phyloP scores from a whole-genome alignment of 345 rosid genomes.

The Syzygium aqueum region DNA sequence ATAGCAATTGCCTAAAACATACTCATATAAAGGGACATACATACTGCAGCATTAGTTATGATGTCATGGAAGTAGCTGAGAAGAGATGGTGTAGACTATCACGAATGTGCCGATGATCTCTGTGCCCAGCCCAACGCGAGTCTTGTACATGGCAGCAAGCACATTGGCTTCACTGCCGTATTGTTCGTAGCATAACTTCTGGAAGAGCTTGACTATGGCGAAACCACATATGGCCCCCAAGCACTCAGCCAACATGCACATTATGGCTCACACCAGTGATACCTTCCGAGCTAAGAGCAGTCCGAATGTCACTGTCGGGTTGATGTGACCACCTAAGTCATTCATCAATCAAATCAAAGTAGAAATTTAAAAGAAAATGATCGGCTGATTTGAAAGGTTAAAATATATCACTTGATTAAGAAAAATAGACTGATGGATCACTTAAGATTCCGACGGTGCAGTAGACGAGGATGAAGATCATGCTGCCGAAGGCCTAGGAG shows the following conservation, averaged over 20 bases:
- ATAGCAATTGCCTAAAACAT: neutral
- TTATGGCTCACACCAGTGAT: constrained; percentile 12
- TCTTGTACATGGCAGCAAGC: constrained; percentile 2
- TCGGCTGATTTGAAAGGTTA: neutral
- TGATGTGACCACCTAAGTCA: constrained; percentile 12
- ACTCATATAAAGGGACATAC: too few relatives aligned
- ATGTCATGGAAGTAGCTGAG: constrained; percentile 12
- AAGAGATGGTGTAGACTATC: constrained; percentile 19
- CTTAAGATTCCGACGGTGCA: constrained; percentile 17
- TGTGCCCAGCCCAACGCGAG: constrained; percentile 10
- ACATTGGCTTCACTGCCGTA: constrained; percentile 11
- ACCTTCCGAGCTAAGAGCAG: constrained; percentile 10
- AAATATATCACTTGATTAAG: neutral
- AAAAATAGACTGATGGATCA: neutral
- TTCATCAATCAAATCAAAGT: neutral
- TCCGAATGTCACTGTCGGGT: constrained; percentile 21
- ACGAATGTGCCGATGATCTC: constrained; percentile 20
- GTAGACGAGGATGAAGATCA: constrained; percentile 33
- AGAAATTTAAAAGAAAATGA: neutral
- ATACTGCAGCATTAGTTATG: too few relatives aligned
- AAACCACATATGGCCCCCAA: constrained; percentile 16
- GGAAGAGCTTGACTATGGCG: constrained; percentile 16
- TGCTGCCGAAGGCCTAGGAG: too few relatives aligned
- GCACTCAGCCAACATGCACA: constrained; percentile 17
- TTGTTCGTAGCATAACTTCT: constrained; percentile 3